Base-by-base conservation (phyloP, 768 basidiomycete species). In the Phylloporus arenicola region DNA sequence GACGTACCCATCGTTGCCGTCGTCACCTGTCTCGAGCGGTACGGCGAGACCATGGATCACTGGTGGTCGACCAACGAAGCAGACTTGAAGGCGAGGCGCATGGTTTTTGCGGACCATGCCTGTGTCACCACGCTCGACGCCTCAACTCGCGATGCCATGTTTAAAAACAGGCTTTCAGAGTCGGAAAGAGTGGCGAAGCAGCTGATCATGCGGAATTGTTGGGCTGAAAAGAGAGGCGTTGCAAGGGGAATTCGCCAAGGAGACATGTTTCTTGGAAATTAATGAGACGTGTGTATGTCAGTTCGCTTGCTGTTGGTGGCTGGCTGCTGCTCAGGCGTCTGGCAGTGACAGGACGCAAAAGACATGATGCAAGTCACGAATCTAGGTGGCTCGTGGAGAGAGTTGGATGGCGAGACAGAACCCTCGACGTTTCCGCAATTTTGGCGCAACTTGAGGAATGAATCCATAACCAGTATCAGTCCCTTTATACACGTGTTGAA, bases 11-110 rank as follows among this genome's bases (percentile, higher is more conserved):
- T 71, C 50, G 65, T 67, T 7, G 55, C 60, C 0, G 62, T 67
- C 12, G 51, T 69, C 10, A 69, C 62, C 1, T 64, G 64, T 45
- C 50, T 69, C 16, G 70, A 70, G 54, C 61, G 60, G 33, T 65
- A 62, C 29, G 38, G 61, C 16, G 56, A 59, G 16, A 55, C 64
- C 43, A 72, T 70, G 64, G 60, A 54, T 14, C 62, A 63, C 37
- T 76, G 75, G 75, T 75, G 73, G 74, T 54, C 53, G 29, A 53
- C 56, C 38, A 73, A 75, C 54, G 53, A 72, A 45, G 53, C 52
- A n/a, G 53, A 52, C 19, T 65, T 76, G 43, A 62, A 61, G 35
- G 49, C 49, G 4, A 51, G 69, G 31, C 58, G 61, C 11, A 76
- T 76, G 61, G 48, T 57, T 1, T 73, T 74, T 9, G 57, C 63